Percentiles rank a stretch among this genome's conserved stretches.
Evolutionary conservation across 768 basidiomycete genomes (phyloP).

Genomic region (Hemileccinum impolitum): DNA sequence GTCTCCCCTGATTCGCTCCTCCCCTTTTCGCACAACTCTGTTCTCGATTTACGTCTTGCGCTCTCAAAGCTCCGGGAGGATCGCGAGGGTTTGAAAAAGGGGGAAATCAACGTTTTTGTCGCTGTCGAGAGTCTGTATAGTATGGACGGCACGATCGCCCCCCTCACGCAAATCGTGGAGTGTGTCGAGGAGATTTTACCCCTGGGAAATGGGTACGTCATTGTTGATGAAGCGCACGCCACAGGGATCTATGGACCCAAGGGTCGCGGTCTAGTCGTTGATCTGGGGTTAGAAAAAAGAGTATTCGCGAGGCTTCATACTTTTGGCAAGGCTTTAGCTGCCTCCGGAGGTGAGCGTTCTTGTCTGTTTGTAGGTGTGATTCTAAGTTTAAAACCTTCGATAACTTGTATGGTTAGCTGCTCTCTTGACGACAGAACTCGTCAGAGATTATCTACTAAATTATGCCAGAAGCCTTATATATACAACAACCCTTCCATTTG

Average conservation of each 20-base stretch:
- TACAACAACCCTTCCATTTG: slow-evolving; percentile 79
- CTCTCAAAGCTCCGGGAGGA: slow-evolving; percentile 41
- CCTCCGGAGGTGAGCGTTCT: slow-evolving; percentile 69
- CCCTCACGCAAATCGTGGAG: slow-evolving; percentile 63
- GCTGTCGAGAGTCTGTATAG: slow-evolving; percentile 89
- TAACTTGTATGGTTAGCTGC: slow-evolving; percentile 50
- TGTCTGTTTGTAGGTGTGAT: not conserved
- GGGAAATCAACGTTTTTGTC: slow-evolving; percentile 60
- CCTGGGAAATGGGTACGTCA: slow-evolving; percentile 58
- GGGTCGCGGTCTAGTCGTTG: slow-evolving; percentile 71
- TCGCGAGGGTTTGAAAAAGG: slow-evolving; percentile 35
- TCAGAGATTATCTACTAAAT: slow-evolving; percentile 85
- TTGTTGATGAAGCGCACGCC: slow-evolving; percentile 93
- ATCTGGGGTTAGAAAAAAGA: slow-evolving; percentile 64
- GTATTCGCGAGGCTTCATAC: slow-evolving; percentile 83
- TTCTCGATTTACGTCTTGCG: slow-evolving; percentile 44
- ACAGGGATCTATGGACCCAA: slow-evolving; percentile 84
- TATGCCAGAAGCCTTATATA: slow-evolving; percentile 91
- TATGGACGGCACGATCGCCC: slow-evolving; percentile 94
- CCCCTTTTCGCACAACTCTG: slow-evolving; percentile 72
- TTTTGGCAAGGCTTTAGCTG: slow-evolving; percentile 89
- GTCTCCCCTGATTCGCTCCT: slow-evolving; percentile 35
- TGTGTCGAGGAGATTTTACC: slow-evolving; percentile 61
- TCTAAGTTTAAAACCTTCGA: not conserved
- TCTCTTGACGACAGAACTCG: slow-evolving; percentile 63